Conservation (phyloP, 371 early-diverging fungal species). For the Mycotypha africana region DNA sequence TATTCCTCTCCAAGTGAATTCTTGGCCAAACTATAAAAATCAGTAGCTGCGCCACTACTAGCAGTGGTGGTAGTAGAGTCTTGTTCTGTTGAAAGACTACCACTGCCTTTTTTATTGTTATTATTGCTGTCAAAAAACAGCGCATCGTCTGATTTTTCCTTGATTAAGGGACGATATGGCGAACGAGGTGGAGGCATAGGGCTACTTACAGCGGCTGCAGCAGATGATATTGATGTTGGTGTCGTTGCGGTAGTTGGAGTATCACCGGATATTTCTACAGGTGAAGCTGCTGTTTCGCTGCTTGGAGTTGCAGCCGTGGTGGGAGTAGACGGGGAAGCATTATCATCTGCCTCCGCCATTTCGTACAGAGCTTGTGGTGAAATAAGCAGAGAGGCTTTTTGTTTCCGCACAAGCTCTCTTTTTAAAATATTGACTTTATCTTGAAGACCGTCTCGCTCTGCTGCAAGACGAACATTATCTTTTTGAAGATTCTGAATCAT, state of each 20-base stretch:
- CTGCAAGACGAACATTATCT: conserved; percentile 44
- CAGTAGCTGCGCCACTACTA: too few species aligned
- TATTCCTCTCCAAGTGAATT: too few species aligned
- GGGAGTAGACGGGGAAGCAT: neutral
- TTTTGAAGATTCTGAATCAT: conserved; percentile 74
- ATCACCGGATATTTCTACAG: conserved; percentile 4
- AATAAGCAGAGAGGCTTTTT: conserved; percentile 20
- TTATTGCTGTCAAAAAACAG: too few species aligned
- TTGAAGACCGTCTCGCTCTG: conserved; percentile 51
- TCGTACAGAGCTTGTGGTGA: conserved; percentile 25
- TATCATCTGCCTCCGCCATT: conserved; percentile 23
- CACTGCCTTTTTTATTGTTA: too few species aligned
- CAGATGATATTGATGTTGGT: too few species aligned
- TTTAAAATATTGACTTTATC: conserved; percentile 29
- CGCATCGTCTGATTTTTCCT: too few species aligned
- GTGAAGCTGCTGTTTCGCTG: conserved; percentile 13
- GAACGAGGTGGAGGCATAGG: conserved; percentile 30
- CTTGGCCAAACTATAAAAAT: too few species aligned
- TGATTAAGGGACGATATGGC: conserved; percentile 20
- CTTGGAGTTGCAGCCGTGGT: conserved; percentile 10
- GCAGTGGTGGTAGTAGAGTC: too few species aligned
- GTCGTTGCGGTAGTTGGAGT: neutral
- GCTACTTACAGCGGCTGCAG: conserved; percentile 1
- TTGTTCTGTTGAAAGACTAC: too few species aligned
- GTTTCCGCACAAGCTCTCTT: conserved; percentile 20